phyloP scores from a whole-genome alignment of 169 alveolate genomes.

The Plasmodium knowlesi region DNA sequence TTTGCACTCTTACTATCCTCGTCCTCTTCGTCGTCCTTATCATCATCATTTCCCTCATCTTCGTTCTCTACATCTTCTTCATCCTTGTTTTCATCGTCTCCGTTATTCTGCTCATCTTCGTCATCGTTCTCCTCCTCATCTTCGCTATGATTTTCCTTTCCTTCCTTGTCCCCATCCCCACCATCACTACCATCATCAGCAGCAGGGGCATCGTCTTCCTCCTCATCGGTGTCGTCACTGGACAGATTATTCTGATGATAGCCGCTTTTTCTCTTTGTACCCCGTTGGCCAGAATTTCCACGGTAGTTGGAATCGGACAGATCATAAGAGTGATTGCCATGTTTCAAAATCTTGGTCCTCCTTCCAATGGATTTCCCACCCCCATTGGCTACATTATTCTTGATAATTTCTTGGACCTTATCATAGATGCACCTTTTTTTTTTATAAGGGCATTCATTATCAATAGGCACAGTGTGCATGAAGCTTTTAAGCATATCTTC shows the following conservation, averaged over 20 bases:
- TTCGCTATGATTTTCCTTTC: conserved; percentile 10
- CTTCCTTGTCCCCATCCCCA: conserved; percentile 37
- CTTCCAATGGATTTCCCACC: conserved; percentile 47
- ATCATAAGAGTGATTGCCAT: background rate
- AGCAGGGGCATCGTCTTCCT: too few species aligned
- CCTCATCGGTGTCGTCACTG: conserved; percentile 25
- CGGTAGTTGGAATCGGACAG: background rate
- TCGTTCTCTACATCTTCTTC: conserved; percentile 9
- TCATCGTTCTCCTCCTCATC: conserved; percentile 46
- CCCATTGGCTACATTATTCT: conserved; percentile 11
- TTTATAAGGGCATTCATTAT: conserved; percentile 77
- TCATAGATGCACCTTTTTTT: conserved; percentile 74
- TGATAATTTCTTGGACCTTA: conserved; percentile 61
- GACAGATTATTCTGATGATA: conserved; percentile 17
- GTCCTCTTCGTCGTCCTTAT: conserved; percentile 3
- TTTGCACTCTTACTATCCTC: background rate
- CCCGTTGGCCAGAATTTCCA: background rate
- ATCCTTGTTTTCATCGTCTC: background rate
- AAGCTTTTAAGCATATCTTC: conserved; percentile 64
- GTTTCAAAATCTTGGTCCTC: background rate
- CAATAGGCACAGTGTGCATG: conserved; percentile 61
- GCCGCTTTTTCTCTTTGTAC: conserved; percentile 14
- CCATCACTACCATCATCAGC: too few species aligned
- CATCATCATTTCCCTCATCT: background rate
- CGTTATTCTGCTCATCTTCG: conserved; percentile 25